Base-by-base conservation (phyloP, 1,284 basidiomycete species). In the Mycena sp. region DNA sequence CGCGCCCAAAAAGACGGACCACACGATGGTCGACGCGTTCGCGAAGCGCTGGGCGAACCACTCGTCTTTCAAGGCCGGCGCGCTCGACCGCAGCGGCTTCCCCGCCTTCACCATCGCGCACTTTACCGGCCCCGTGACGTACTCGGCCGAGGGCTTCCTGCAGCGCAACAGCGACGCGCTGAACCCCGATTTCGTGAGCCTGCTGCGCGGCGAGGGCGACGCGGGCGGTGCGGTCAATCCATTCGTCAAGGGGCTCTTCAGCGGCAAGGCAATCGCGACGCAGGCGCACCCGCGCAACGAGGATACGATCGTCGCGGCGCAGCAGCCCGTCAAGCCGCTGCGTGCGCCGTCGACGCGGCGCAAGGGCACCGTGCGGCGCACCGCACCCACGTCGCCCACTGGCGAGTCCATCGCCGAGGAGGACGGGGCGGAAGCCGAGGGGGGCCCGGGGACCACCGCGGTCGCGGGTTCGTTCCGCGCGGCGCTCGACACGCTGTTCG, bases 11-110 rank as follows among this genome's bases (percentile, higher is more conserved):
- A 97, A 96, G 87, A 95, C 90, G 7, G 94, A 98, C 72, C 85
- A 91, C 61, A 95, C 92, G 4, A 98, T 99, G 95, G 88, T 97
- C 17, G 95, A 98, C 69, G 94, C 96, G 0, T 95, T 99, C 74
- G 83, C 87, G 57, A 98, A 98, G 79, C 88, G 96, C 4, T 99
- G 96, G 94, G 92, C 90, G 4, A 97, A 95, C 72, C 96, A 99
- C 73, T 86, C 91, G 0, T 92, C 90, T 0, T 98, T 99, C 87
- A 93, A 95, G 76, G 29, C 60, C 11, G 91, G 93, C 17, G 80
- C 82, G 1, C 80, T 87, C 50, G 92, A 96, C 73, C 86, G 93
- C 12, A 88, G 88, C 0, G 95, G 95, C 6, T 90, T 85, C 75
- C 89, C 92, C 0, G 92, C 93, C 0, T 99, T 99, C 78, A 96